Evolutionary conservation across 345 rosid genomes (phyloP).

Genomic region (Salix dunnii): DNA sequence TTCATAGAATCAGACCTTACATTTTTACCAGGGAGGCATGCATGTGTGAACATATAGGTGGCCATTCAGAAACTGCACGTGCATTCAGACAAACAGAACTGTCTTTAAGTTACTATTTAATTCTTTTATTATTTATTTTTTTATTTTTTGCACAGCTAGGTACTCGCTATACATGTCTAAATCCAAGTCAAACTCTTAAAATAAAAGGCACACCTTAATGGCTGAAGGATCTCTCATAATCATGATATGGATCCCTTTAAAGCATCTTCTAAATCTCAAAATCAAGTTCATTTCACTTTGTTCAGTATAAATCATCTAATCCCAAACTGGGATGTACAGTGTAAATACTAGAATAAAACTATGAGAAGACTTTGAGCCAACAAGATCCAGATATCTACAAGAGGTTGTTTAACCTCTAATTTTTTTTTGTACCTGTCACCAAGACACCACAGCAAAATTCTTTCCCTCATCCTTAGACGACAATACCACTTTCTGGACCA

Average conservation of each 20-base stretch:
- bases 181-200: not conserved
- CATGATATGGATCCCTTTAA: too few relatives aligned
- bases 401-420: not conserved
- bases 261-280: too few relatives aligned
- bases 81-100: not conserved
- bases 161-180: not conserved
- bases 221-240: too few relatives aligned
- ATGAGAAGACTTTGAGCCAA: not conserved
- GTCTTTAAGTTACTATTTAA: too few relatives aligned
- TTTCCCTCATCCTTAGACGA: slow-evolving; percentile 95
- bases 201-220: too few relatives aligned
- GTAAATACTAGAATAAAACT: not conserved
- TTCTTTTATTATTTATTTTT: too few relatives aligned
- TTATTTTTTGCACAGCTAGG: not conserved
- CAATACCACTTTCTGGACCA: slow-evolving; percentile 82
- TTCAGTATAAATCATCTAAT: not conserved
- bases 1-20: not conserved
- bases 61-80: not conserved
- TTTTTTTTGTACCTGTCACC: slow-evolving; percentile 54
- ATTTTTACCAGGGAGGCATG: not conserved
- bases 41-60: not conserved
- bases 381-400: not conserved
- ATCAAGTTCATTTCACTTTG: not conserved
- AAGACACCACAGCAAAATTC: slow-evolving; percentile 76
- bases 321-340: not conserved